Conservation (phyloP, 495 filamentous ascomycete species). For the Apiosordaria backusii region DNA sequence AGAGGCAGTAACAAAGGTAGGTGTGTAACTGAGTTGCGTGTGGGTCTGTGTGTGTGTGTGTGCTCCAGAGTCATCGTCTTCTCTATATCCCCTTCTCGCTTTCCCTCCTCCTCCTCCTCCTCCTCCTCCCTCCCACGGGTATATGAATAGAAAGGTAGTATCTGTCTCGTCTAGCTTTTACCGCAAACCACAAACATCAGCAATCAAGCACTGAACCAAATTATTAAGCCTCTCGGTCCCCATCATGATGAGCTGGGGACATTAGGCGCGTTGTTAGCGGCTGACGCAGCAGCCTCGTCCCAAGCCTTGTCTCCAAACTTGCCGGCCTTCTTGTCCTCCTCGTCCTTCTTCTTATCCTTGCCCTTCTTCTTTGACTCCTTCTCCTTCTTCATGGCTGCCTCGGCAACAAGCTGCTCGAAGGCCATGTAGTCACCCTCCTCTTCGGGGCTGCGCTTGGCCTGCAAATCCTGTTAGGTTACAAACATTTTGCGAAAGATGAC, state of each 20-base stretch:
- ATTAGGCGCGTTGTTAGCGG: constrained; percentile 43
- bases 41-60: constrained; percentile 1
- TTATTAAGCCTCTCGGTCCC: not conserved
- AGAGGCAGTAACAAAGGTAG: not conserved
- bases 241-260: constrained; percentile 33
- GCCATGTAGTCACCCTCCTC: constrained; percentile 99
- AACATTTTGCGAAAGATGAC: not conserved
- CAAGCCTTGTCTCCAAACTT: constrained; percentile 28
- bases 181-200: not conserved
- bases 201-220: not conserved
- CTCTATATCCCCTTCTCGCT: not conserved
- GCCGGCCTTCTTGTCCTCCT: constrained; percentile 64
- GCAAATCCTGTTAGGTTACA: not conserved
- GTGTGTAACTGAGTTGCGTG: not conserved
- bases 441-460: constrained; percentile 89
- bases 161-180: not conserved
- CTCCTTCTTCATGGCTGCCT: constrained; percentile 91
- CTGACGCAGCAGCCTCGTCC: constrained; percentile 29
- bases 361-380: constrained; percentile 72
- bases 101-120: not conserved
- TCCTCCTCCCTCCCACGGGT: constrained; percentile 2
- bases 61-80: not conserved
- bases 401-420: constrained; percentile 96
- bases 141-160: constrained; percentile 2
- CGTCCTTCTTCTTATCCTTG: constrained; percentile 55